These are phyloP conservation scores for Mycena epipterygia DNA, from an alignment of 768 basidiomycete genomes.

Conservation along the genomic window DNA sequence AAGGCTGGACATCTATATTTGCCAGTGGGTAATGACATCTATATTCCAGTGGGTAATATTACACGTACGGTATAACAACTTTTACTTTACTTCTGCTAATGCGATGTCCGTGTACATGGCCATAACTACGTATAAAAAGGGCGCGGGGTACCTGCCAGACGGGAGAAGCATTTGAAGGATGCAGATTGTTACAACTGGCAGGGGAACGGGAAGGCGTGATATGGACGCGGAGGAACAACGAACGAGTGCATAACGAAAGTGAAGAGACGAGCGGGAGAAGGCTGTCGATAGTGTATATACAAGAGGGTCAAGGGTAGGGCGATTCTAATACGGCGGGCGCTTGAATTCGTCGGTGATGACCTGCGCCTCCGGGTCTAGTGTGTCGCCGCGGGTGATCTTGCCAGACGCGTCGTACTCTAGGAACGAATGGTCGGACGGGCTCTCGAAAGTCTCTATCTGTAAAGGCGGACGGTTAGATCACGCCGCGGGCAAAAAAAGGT, in stretches of 20 bases:
- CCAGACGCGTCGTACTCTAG: constrained; percentile 71
- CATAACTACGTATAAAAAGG: constrained; percentile 12
- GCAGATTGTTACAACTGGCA: constrained; percentile 11
- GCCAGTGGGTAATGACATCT: too few relatives aligned
- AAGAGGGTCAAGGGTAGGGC: not conserved
- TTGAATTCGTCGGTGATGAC: constrained; percentile 75
- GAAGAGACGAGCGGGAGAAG: not conserved
- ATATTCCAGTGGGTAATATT: constrained; percentile 6
- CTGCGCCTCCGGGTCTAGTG: constrained; percentile 72
- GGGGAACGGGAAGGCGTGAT: constrained; percentile 1
- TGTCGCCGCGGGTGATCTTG: constrained; percentile 57
- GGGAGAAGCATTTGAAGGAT: constrained; percentile 2
- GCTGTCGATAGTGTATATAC: constrained; percentile 20
- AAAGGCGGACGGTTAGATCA: constrained; percentile 21
- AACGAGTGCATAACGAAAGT: constrained; percentile 10
- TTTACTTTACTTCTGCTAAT: constrained; percentile 22
- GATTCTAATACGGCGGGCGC: constrained; percentile 58
- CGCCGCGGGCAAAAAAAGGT: not conserved
- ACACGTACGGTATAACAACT: constrained; percentile 27
- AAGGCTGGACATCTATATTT: not conserved
- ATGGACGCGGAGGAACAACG: not conserved
- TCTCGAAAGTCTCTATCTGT: constrained; percentile 80
- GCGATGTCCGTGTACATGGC: not conserved
- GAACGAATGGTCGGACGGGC: constrained; percentile 58
- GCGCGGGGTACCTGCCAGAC: constrained; percentile 11